These are phyloP conservation scores for Amaranthus palmeri DNA, from an alignment of 148 eudicot genomes.

Conservation along the genomic window DNA sequence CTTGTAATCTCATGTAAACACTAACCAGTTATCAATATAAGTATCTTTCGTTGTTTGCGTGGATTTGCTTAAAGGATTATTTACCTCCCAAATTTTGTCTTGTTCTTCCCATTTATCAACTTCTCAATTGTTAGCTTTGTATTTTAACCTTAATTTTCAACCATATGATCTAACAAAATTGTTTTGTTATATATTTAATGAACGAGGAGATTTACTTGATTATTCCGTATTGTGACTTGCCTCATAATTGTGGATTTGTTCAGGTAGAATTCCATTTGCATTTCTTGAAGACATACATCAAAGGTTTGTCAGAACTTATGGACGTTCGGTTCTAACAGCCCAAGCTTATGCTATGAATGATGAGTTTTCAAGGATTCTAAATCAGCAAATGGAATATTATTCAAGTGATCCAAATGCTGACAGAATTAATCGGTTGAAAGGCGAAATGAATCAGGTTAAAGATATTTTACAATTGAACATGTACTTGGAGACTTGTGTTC, in stretches of 20 bases:
- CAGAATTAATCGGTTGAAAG: conserved; percentile 75
- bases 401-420: conserved; percentile 91
- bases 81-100: no score
- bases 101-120: no score
- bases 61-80: no score
- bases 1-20: no score
- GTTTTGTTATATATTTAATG: no score
- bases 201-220: no score
- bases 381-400: conserved; percentile 89
- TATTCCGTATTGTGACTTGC: background rate
- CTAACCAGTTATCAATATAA: no score
- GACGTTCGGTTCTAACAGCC: conserved; percentile 70
- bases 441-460: conserved; percentile 93
- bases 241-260: background rate
- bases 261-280: conserved; percentile 95
- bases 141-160: no score
- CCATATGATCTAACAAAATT: no score
- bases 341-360: conserved; percentile 96
- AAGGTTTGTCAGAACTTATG: conserved; percentile 89
- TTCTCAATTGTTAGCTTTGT: no score
- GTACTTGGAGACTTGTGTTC: background rate
- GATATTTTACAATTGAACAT: background rate
- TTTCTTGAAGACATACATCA: conserved; percentile 97
- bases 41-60: no score
- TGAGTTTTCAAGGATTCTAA: conserved; percentile 88